Conservation (phyloP, 2,329 filamentous ascomycete genomes). For the Aspergillus brunneoviolaceus region DNA sequence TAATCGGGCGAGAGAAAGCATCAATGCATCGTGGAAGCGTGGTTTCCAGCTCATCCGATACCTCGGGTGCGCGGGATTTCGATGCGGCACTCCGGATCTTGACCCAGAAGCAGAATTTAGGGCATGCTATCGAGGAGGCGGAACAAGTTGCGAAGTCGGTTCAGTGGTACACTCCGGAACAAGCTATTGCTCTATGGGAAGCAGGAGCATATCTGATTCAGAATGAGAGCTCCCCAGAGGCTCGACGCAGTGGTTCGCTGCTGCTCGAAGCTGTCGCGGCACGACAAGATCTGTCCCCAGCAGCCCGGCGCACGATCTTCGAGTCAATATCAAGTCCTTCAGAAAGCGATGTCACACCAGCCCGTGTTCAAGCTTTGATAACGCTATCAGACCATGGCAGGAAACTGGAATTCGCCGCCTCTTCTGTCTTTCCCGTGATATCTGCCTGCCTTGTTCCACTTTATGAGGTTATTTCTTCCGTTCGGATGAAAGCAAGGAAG, state of each 20-base stretch:
- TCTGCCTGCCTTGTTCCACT: constrained; percentile 41
- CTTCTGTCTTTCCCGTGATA: constrained; percentile 41
- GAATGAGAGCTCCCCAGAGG: constrained; percentile 35
- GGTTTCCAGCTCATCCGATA: constrained; percentile 40
- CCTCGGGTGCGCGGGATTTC: constrained; percentile 38
- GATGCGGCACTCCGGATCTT: constrained; percentile 38
- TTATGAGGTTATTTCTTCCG: constrained; percentile 37
- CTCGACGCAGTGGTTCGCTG: constrained; percentile 35
- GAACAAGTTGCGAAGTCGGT: constrained; percentile 35
- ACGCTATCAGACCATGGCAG: constrained; percentile 45
- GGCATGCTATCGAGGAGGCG: constrained; percentile 41
- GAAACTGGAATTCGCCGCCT: constrained; percentile 42
- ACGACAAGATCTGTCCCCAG: constrained; percentile 41
- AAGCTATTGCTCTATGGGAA: constrained; percentile 43
- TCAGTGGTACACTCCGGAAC: constrained; percentile 40
- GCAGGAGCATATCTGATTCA: constrained; percentile 39
- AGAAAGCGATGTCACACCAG: constrained; percentile 38
- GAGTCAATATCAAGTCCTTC: constrained; percentile 36
- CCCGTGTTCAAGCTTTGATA: constrained; percentile 41
- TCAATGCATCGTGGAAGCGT: constrained; percentile 45
- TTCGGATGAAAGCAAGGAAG: constrained; percentile 41
- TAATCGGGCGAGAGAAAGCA: constrained; percentile 37
- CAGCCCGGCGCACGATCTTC: constrained; percentile 36
- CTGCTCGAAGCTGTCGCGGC: constrained; percentile 39
- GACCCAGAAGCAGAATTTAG: constrained; percentile 34